These are phyloP conservation scores for Ballota nigra DNA, from an alignment of 257 asterid genomes.

Conservation along the genomic window DNA sequence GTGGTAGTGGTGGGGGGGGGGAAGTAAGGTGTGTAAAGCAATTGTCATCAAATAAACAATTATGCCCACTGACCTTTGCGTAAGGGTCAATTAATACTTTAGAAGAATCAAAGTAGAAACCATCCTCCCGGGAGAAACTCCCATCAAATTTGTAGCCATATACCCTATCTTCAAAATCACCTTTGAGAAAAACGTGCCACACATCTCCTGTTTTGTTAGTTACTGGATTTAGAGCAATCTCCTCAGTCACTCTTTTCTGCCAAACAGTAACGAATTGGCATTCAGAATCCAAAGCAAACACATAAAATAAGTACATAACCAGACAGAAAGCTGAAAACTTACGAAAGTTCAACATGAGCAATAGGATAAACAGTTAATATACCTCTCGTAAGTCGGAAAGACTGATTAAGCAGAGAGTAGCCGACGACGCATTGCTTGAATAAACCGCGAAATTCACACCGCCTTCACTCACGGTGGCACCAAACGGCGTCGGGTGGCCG, in stretches of 20 bases:
- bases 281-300: neutral
- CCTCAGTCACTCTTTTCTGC: slow-evolving; percentile 84
- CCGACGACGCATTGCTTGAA: slow-evolving; percentile 72
- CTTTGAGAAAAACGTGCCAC: slow-evolving; percentile 89
- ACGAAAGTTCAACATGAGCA: neutral
- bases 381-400: slow-evolving; percentile 68
- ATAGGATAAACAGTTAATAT: neutral
- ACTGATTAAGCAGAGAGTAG: slow-evolving; percentile 70
- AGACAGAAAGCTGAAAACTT: neutral
- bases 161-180: slow-evolving; percentile 72
- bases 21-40: too few relatives aligned
- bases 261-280: slow-evolving; percentile 18
- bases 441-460: slow-evolving; percentile 79
- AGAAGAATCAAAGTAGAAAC: slow-evolving; percentile 73
- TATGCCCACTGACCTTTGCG: slow-evolving; percentile 65
- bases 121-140: slow-evolving; percentile 72
- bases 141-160: slow-evolving; percentile 84
- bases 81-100: slow-evolving; percentile 82
- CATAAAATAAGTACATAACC: neutral
- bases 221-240: slow-evolving; percentile 61
- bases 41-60: neutral
- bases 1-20: too few relatives aligned
- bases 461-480: slow-evolving; percentile 78
- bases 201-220: slow-evolving; percentile 91
- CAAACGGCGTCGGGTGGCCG: slow-evolving; percentile 85